Conservation (phyloP, 2,329 filamentous ascomycete species). For the Coniochaeta sp. region DNA sequence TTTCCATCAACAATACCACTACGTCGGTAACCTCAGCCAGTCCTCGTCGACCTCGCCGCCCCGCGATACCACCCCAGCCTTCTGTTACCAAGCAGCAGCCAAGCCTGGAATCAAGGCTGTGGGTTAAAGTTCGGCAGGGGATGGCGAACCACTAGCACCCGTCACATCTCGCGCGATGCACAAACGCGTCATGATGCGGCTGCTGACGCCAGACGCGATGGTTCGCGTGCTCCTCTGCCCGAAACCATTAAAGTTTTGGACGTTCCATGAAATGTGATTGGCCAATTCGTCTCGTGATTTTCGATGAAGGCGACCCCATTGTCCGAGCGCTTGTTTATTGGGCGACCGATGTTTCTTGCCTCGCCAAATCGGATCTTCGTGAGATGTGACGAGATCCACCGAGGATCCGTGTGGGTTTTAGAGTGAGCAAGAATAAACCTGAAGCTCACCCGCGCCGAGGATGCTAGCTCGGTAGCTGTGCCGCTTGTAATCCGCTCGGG, state of each 20-base stretch:
- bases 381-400: not conserved
- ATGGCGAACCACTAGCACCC: not conserved
- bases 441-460: not conserved
- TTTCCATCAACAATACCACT: not conserved
- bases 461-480: not conserved
- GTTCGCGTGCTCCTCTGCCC: not conserved
- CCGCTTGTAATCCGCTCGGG: not conserved
- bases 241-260: not conserved
- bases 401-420: not conserved
- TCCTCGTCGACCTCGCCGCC: not conserved
- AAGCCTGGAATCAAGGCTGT: too few relatives aligned
- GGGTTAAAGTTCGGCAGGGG: not conserved
- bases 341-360: not conserved
- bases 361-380: not conserved
- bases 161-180: conserved; percentile 3
- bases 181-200: conserved; percentile 12
- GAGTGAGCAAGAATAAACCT: not conserved
- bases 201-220: conserved; percentile 2
- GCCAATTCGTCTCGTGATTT: conserved; percentile 1
- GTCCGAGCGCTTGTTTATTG: not conserved
- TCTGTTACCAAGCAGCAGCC: not conserved
- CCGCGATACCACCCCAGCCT: not conserved
- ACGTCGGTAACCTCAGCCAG: not conserved
- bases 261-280: not conserved
- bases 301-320: too few relatives aligned